Evolutionary conservation across 768 basidiomycete species (phyloP), one percentile per base, ranked within the genome.

Genomic region (Naganishia randhawae): DNA sequence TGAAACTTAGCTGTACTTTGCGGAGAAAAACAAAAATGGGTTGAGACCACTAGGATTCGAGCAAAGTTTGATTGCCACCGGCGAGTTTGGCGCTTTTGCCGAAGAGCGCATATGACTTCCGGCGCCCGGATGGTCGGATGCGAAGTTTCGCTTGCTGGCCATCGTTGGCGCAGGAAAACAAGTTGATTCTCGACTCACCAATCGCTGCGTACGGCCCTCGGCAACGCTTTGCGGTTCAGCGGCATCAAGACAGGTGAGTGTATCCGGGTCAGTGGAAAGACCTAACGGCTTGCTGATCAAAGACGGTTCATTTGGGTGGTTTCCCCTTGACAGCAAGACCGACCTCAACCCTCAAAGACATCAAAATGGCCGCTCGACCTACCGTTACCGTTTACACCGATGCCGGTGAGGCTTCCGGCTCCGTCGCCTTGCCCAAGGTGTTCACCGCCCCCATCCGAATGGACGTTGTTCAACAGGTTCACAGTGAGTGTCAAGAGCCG

Each of bases 391-490:
- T 96, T 63, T 89, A 85, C 81, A 85, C 88, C 77, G 81, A 84
- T 74, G 82, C 87, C 62, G 90, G 91, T 83, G 90, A 92, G 85
- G 84, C 89, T 50, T 91, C 92, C 48, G 84, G 86, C 81, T 95
- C 92, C 53, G 87, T 94, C 63, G 90, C 91, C 66, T 89, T 94
- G 75, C 92, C 95, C 63, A 92, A 92, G 77, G 96, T 99, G 79
- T 84, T 99, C 78, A 94, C 92, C 76, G 96, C 95, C 42, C 95
- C 96, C 77, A 98, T 99, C 83, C 86, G 96, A 82, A 87, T 95
- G 80, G 96, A 99, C 86, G 93, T 99, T 73, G 95, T 99, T 75
- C 86, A 91, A 70, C 92, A 93, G 82, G 92, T 99, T 69, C 94
- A 98, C 90, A 99, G 96, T 97, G 81, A 84, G 91, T 78, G 50